phyloP scores from a whole-genome alignment of 805 yeast species.

The Metschnikowia hibisci region DNA sequence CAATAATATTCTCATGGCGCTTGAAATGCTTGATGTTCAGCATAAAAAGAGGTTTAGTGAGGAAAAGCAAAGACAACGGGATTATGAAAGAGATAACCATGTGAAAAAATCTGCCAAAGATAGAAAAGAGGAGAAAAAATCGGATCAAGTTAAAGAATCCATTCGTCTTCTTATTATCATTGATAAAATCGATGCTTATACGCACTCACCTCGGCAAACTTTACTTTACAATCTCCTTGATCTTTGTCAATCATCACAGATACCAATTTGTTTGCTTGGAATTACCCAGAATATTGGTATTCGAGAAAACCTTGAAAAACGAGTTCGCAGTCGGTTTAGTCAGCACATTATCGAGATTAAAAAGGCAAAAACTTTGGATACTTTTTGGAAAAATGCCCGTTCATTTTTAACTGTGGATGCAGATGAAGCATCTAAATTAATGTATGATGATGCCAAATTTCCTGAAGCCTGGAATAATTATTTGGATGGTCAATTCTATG shows the following conservation, averaged over 20 bases:
- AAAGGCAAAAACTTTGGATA: constrained; percentile 45
- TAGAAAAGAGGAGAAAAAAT: too few species aligned
- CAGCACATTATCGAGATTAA: constrained; percentile 67
- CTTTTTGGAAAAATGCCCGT: constrained; percentile 47
- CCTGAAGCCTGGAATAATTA: constrained; percentile 44
- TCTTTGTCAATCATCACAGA: constrained; percentile 63
- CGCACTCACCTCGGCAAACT: constrained; percentile 71
- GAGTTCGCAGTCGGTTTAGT: constrained; percentile 86
- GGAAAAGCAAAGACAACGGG: too few species aligned
- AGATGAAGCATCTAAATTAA: too few species aligned
- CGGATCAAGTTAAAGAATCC: constrained; percentile 17
- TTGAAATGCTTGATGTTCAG: constrained; percentile 36
- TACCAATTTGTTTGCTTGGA: constrained; percentile 81
- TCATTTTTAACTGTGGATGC: constrained; percentile 30
- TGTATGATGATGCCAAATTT: constrained; percentile 18
- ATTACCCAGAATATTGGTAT: constrained; percentile 70
- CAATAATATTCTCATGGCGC: constrained; percentile 49
- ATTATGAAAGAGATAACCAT: too few species aligned
- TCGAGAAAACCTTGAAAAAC: constrained; percentile 79
- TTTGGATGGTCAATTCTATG: constrained; percentile 22
- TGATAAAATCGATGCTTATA: constrained; percentile 82
- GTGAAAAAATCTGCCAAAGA: too few species aligned
- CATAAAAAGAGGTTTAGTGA: too few species aligned
- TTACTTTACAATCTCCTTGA: constrained; percentile 85
- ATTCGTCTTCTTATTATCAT: constrained; percentile 71